A percentile compares a stretch with the other conserved stretches of the same genome.
These are phyloP conservation scores for Diplocarpon mali DNA, from an alignment of 2,329 filamentous ascomycete genomes.

Conservation along the genomic window DNA sequence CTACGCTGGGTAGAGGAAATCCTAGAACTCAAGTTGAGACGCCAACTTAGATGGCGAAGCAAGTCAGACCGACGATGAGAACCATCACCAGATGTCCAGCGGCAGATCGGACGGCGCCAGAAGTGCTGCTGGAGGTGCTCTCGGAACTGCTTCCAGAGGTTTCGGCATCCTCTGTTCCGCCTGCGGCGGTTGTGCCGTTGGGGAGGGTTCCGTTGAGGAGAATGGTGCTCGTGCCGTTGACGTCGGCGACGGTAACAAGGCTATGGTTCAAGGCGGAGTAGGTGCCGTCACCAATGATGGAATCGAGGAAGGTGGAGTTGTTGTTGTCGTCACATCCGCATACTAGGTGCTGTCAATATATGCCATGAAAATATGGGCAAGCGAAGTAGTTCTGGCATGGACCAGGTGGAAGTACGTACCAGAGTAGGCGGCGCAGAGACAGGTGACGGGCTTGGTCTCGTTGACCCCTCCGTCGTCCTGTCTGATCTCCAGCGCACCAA, in stretches of 20 bases:
- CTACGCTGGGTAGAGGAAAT: background rate
- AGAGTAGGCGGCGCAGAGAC: constrained; percentile 43
- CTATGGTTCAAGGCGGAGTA: constrained; percentile 48
- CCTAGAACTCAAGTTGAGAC: background rate
- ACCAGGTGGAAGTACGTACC: background rate
- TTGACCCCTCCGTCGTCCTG: constrained; percentile 30
- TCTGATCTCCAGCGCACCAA: constrained; percentile 25
- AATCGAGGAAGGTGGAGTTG: constrained; percentile 45
- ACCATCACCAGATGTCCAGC: constrained; percentile 20
- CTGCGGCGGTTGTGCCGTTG: constrained; percentile 49
- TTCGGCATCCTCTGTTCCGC: constrained; percentile 30
- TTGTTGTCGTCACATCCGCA: constrained; percentile 63
- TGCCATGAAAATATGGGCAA: background rate
- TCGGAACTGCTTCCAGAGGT: constrained; percentile 26
- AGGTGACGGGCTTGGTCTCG: constrained; percentile 49
- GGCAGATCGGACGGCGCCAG: too few species aligned
- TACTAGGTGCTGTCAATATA: constrained; percentile 20
- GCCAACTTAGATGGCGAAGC: constrained; percentile 2
- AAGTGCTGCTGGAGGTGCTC: constrained; percentile 12
- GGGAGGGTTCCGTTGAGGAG: constrained; percentile 67
- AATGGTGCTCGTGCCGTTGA: constrained; percentile 54
- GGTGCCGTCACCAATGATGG: constrained; percentile 55
- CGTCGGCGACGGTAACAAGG: constrained; percentile 48
- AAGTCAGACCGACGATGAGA: constrained; percentile 18
- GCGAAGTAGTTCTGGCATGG: background rate